These are phyloP conservation scores for Emericellopsis terricola DNA, from an alignment of 495 filamentous ascomycete species.

Conservation along the genomic window DNA sequence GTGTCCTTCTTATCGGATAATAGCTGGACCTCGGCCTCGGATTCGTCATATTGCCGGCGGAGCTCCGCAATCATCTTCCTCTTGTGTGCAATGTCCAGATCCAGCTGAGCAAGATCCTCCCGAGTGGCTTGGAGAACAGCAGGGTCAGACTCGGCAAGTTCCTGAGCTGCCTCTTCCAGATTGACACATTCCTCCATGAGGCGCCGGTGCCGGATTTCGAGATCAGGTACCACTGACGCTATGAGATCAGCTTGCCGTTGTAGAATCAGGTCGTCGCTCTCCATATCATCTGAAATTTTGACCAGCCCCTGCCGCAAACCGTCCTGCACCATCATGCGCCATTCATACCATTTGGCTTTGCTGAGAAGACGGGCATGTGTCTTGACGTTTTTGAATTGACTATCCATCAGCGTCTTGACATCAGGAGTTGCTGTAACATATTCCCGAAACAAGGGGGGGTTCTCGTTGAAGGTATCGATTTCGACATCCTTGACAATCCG, in stretches of 20 bases:
- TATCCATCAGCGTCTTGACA: constrained; percentile 73
- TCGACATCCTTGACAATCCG: constrained; percentile 80
- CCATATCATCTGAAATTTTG: constrained; percentile 57
- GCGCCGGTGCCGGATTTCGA: constrained; percentile 36
- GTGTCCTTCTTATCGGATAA: constrained; percentile 46
- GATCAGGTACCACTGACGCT: constrained; percentile 40
- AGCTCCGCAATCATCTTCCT: constrained; percentile 44
- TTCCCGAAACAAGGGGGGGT: constrained; percentile 79
- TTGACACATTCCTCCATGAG: constrained; percentile 43
- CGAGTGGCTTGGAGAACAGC: constrained; percentile 54
- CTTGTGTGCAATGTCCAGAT: constrained; percentile 51
- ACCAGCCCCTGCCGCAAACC: constrained; percentile 65
- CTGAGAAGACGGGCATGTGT: constrained; percentile 75
- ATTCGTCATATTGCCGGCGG: constrained; percentile 40
- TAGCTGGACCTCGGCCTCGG: constrained; percentile 38
- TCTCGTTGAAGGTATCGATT: constrained; percentile 65
- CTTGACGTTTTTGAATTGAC: constrained; percentile 92
- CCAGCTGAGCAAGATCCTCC: constrained; percentile 40
- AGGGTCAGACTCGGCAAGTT: constrained; percentile 63
- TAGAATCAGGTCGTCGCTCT: constrained; percentile 51
- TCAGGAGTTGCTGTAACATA: constrained; percentile 80
- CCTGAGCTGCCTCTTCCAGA: constrained; percentile 51
- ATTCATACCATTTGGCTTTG: constrained; percentile 94
- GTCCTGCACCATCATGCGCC: constrained; percentile 81
- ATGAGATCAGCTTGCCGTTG: constrained; percentile 48